A percentile compares a stretch with the other conserved stretches of the same genome.
These are phyloP conservation scores for Aspergillus intermedius DNA, from an alignment of 2,329 filamentous ascomycete species.

Conservation along the genomic window DNA sequence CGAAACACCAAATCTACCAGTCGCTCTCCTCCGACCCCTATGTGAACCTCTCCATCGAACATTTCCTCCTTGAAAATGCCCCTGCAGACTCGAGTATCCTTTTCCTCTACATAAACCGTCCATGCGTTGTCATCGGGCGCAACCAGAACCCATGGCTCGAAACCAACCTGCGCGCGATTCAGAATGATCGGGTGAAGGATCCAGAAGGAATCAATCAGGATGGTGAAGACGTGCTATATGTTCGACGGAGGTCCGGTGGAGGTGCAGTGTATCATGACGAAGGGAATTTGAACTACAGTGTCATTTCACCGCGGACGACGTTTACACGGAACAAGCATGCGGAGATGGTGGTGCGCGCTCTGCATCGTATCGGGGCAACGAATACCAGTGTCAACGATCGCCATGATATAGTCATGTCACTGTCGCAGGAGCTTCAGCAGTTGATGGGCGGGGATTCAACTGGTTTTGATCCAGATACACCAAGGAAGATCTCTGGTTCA, in stretches of 20 bases:
- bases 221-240: conserved; percentile 50
- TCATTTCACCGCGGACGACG: conserved; percentile 68
- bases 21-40: conserved; percentile 68
- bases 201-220: conserved; percentile 10
- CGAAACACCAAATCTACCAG: conserved; percentile 58
- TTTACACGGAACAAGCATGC: conserved; percentile 87
- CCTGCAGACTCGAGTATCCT: conserved; percentile 67
- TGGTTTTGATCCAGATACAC: conserved; percentile 33
- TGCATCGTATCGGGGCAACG: conserved; percentile 45
- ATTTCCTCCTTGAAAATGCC: conserved; percentile 73
- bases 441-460: conserved; percentile 10
- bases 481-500: conserved; percentile 78
- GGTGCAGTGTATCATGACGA: conserved; percentile 90
- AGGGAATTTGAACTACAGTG: conserved; percentile 91
- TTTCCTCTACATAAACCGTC: conserved; percentile 80
- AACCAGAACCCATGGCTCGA: conserved; percentile 99
- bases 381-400: conserved; percentile 73
- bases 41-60: conserved; percentile 89
- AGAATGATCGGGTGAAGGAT: conserved; percentile 25
- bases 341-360: conserved; percentile 83
- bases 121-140: conserved; percentile 83
- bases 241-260: conserved; percentile 79
- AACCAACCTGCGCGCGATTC: conserved; percentile 64
- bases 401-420: conserved; percentile 81
- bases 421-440: not conserved